A percentile compares a stretch with the other conserved stretches of the same genome.
These are phyloP conservation scores for Orbilia ellipsospora DNA, from an alignment of 2,329 filamentous ascomycete species.

Conservation along the genomic window DNA sequence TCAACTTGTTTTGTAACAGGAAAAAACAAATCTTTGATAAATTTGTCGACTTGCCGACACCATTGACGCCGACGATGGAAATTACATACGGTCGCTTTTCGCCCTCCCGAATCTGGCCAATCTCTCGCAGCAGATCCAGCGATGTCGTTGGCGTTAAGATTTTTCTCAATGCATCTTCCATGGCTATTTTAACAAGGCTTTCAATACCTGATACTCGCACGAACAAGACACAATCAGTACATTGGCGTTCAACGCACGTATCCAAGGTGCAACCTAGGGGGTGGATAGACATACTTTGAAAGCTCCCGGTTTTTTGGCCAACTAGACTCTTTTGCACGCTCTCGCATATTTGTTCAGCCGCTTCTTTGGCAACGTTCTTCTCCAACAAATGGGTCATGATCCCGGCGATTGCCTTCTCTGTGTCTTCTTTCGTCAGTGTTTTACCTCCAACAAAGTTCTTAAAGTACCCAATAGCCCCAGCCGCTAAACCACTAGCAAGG, in stretches of 20 bases:
- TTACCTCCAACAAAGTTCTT: constrained; percentile 96
- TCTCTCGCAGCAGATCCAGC: constrained; percentile 92
- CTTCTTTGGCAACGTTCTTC: constrained; percentile 97
- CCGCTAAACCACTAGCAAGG: constrained; percentile 74
- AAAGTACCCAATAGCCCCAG: constrained; percentile 74
- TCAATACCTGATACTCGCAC: constrained; percentile 71
- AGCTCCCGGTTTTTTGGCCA: constrained; percentile 89
- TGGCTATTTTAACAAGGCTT: constrained; percentile 81
- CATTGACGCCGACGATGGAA: constrained; percentile 97
- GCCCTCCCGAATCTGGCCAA: constrained; percentile 75
- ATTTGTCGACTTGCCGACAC: constrained; percentile 97
- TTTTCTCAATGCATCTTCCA: constrained; percentile 91
- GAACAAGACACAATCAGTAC: no score
- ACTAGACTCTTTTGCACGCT: constrained; percentile 90
- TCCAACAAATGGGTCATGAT: constrained; percentile 95
- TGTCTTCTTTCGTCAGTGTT: constrained; percentile 85
- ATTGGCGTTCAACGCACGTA: no score
- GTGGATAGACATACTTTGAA: constrained; percentile 71
- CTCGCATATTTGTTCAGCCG: constrained; percentile 87
- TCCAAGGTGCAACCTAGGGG: background rate
- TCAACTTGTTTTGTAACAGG: constrained; percentile 95
- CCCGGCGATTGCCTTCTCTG: constrained; percentile 90
- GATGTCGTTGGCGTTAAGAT: constrained; percentile 96
- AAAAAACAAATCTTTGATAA: constrained; percentile 98
- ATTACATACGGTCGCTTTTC: constrained; percentile 89